Evolutionary conservation across 176 grass and related monocot species (phyloP).

Genomic region (Musa troglodytarum): DNA sequence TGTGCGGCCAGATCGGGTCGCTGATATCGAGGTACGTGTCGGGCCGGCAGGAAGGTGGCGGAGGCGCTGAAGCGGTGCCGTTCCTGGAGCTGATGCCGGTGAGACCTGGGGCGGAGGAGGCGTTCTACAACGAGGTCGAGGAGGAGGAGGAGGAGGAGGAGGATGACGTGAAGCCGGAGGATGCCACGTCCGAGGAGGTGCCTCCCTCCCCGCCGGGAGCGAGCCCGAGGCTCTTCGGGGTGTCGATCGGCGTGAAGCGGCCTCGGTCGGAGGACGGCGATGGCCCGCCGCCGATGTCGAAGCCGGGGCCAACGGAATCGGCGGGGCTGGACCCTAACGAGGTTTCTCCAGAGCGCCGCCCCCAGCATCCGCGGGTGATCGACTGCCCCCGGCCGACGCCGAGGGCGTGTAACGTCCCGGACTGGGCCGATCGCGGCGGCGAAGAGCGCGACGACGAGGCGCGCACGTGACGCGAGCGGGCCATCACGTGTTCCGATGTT

Average conservation of each 20-base stretch:
- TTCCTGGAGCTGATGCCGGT: neutral
- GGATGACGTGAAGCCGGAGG: neutral
- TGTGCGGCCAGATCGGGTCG: neutral
- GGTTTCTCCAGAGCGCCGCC: neutral
- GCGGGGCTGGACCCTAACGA: neutral
- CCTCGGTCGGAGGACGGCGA: neutral
- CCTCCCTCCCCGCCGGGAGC: neutral
- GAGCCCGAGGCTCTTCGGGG: neutral
- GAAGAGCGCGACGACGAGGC: no score
- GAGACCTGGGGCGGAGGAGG: neutral
- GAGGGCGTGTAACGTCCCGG: neutral
- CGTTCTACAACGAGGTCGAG: no score
- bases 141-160: no score
- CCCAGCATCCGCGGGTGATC: neutral
- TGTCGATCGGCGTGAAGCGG: constrained; percentile 1
- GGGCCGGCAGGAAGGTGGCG: neutral
- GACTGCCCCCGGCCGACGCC: neutral
- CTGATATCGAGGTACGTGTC: neutral
- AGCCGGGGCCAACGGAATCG: neutral
- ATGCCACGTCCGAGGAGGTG: neutral
- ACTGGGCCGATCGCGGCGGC: no score
- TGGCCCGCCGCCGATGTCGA: neutral
- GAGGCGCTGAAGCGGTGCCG: neutral
- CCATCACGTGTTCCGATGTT: no score
- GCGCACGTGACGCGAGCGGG: neutral